Base-by-base conservation (phyloP, 1,284 basidiomycete species). In the Leucoagaricus sp. region DNA sequence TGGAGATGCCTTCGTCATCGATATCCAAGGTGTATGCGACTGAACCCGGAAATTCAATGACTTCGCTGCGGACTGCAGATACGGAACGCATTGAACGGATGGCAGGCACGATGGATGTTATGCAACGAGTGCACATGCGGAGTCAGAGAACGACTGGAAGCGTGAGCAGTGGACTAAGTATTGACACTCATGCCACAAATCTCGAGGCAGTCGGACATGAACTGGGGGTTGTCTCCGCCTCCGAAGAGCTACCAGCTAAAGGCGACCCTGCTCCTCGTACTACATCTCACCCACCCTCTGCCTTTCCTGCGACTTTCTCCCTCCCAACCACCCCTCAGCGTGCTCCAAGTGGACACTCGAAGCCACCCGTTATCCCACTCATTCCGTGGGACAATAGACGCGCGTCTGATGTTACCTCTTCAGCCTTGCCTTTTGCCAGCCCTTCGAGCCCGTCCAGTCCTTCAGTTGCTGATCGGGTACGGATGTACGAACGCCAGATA, bases 41-140 rank as follows among this genome's bases (percentile, higher is more conserved):
- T 62, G 57, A 58, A 17, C 76, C 80, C 57, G 78, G 75, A 38
- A 79, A 77, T 64, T 83, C 84, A 13, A 65, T 77, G 61, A 76
- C 80, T 19, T 84, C 84, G 6, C 66, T 87, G 42, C 76, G 77
- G 49, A 87, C 86, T n/a, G 79, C 82, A 13, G 80, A 91, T 67
- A 84, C 87, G 21, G 85, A 81, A 52, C 80, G 76, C 17, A 79
- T 87, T 49, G 88, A 90, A 63, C 75, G 76, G 58, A 78, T 90
- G 64, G 86, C 79, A 4, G 81, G 75, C 23, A 78, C 73, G 38
- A 81, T 89, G 77, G 86, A 87, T 68, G 85, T 91, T 48, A 78
- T 84, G 26, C 84, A 87, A 68, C 75, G 85, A 54, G 75, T 78
- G 23, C 77, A 77, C 50, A 74, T 74, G 17, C 73, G 69, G 33